phyloP scores from a whole-genome alignment of 441 rosid genomes.

The Jatropha podagrica region DNA sequence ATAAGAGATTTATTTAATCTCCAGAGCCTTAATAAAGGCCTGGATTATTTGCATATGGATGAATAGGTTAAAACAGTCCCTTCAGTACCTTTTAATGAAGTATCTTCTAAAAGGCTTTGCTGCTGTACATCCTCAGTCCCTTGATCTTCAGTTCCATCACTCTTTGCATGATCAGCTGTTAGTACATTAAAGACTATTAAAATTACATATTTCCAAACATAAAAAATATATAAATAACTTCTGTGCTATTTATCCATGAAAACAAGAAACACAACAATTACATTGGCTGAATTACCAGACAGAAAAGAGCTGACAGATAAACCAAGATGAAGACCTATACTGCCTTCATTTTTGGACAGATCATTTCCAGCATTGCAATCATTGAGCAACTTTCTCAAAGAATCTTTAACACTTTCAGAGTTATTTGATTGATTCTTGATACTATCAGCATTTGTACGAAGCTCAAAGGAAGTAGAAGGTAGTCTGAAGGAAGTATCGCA shows the following conservation, averaged over 20 bases:
- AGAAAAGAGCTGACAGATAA: slow-evolving; percentile 39
- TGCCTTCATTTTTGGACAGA: slow-evolving; percentile 36
- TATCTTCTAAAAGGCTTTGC: slow-evolving; percentile 34
- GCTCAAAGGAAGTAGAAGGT: slow-evolving; percentile 34
- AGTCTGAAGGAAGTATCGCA: slow-evolving; percentile 41
- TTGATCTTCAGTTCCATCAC: slow-evolving; percentile 34
- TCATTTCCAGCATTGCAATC: slow-evolving; percentile 22
- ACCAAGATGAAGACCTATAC: slow-evolving; percentile 50
- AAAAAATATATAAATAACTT: slow-evolving; percentile 8
- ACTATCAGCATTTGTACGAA: slow-evolving; percentile 37
- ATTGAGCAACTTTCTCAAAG: slow-evolving; percentile 31
- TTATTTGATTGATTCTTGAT: slow-evolving; percentile 29
- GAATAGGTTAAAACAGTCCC: slow-evolving; percentile 17
- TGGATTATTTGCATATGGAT: background rate
- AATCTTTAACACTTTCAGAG: slow-evolving; percentile 31
- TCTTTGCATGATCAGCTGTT: slow-evolving; percentile 36
- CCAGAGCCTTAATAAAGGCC: slow-evolving; percentile 16
- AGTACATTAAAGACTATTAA: slow-evolving; percentile 20
- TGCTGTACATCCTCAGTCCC: slow-evolving; percentile 26
- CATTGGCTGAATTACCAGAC: slow-evolving; percentile 35
- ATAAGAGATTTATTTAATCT: slow-evolving; percentile 9
- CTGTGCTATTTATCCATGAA: background rate
- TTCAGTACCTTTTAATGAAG: slow-evolving; percentile 36
- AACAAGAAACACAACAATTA: background rate
- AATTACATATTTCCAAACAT: slow-evolving; percentile 10